Base-by-base conservation (phyloP, 2,329 filamentous ascomycete species). In the Sclerotinia borealis region DNA sequence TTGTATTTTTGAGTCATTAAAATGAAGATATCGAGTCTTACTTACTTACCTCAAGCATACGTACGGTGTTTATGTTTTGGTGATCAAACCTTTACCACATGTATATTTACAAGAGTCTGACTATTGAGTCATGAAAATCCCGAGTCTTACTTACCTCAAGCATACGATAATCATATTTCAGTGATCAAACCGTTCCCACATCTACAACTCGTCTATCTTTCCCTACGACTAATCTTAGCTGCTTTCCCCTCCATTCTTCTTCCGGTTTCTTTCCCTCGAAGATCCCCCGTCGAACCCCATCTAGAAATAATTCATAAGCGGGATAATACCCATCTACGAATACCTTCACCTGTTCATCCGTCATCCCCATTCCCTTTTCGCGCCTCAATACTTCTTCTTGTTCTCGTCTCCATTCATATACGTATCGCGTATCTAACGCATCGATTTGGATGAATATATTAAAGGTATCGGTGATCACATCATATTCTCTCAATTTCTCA, bases 321-420 rank as follows among this genome's bases (percentile, higher is more conserved):
- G 83, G 82, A 70, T 73, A 77, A 72, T 77, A 76, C 67, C 85
- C 85, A 72, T 88, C 83, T 19, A 91, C 84, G 74, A 91, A 91
- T 31, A 80, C 76, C 43, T 80, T 78, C 17, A 90, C 86, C 69
- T 87, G 79, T 62, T 87, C 83, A 69, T 85, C 82, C 1, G 80
- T 85, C 88, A 91, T 91, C 0, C 87, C 88, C 19, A 45, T 65
- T 1, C 86, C 87, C 67, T 82, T 87, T 6, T 75, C 70, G 13
- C 77, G 78, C 55, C 84, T 79, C 68, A 90, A 77, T 31, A 77
- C 79, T 48, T 79, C 78, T 73, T 91, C 88, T 72, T 89, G 86
- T 71, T 91, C 78, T 67, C 85, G 75, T 17, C 88, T 78, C 88
- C 88, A 91, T 60, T 81, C 79, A 68, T 90, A 91, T 34, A 90